A percentile compares a stretch with the other conserved stretches of the same genome.
Evolutionary conservation across 1,284 basidiomycete genomes (phyloP).

Genomic region (Tetrapyrgos nigripes): DNA sequence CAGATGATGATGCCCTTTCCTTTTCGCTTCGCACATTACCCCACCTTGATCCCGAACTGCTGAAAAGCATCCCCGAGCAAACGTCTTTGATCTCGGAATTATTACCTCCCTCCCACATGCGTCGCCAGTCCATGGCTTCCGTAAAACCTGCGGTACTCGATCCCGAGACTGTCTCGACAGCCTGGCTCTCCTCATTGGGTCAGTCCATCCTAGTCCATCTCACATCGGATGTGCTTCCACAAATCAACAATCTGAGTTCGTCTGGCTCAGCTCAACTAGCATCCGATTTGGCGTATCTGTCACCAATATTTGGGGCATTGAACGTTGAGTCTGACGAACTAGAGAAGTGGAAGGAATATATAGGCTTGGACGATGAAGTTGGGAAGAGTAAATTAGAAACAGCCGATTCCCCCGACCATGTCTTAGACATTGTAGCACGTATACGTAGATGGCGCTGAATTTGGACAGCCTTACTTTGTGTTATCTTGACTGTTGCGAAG

Average conservation of each 20-base stretch:
- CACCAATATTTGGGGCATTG: conserved; percentile 89
- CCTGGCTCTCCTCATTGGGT: conserved; percentile 91
- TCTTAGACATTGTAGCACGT: conserved; percentile 51
- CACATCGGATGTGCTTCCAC: conserved; percentile 67
- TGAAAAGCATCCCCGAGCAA: conserved; percentile 55
- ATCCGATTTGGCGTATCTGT: conserved; percentile 88
- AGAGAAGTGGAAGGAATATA: conserved; percentile 75
- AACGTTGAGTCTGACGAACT: conserved; percentile 85
- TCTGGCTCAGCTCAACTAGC: conserved; percentile 85
- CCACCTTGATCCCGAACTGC: conserved; percentile 59
- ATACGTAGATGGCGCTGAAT: conserved; percentile 56
- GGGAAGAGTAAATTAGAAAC: conserved; percentile 44
- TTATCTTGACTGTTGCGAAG: no score
- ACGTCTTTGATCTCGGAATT: conserved; percentile 29
- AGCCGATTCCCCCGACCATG: conserved; percentile 37
- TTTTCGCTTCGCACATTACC: conserved; percentile 89
- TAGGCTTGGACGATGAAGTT: conserved; percentile 65
- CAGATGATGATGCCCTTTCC: conserved; percentile 88
- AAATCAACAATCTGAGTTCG: conserved; percentile 63
- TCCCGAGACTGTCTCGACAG: conserved; percentile 82
- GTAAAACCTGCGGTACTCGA: conserved; percentile 48
- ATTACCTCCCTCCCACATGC: conserved; percentile 37
- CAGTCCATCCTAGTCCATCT: conserved; percentile 80
- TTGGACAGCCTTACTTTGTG: not conserved
- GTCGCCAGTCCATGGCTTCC: conserved; percentile 43